Conservation (phyloP, 164 flowering plant genomes). For the Sextonia rubra region DNA sequence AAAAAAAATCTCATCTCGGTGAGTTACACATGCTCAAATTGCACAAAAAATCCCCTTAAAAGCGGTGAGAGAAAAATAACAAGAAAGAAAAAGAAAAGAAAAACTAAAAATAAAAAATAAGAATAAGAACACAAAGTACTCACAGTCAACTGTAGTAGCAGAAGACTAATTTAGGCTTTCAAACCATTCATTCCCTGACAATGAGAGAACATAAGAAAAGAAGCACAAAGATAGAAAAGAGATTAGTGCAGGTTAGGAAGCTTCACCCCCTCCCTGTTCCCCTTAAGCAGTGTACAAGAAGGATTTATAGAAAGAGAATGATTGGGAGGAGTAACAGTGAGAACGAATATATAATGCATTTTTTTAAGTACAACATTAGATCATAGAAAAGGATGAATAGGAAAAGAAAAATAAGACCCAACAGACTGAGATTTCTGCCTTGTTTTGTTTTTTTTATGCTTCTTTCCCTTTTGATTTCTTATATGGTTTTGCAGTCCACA, state of each 20-base stretch:
- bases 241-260: constrained; percentile 14
- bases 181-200: constrained; percentile 61
- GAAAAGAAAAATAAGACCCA: neutral
- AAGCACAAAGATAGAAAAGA: constrained; percentile 5
- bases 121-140: constrained; percentile 16
- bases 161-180: constrained; percentile 36
- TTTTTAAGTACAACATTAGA: neutral
- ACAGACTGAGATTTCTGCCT: constrained; percentile 5
- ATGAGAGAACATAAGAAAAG: constrained; percentile 12
- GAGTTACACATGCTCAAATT: neutral
- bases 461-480: neutral
- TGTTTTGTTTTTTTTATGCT: neutral
- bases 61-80: neutral
- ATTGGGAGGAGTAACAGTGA: constrained; percentile 10
- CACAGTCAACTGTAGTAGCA: constrained; percentile 28
- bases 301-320: constrained; percentile 1
- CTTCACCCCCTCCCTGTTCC: neutral
- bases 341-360: constrained; percentile 6
- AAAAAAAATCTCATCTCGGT: constrained; percentile 13
- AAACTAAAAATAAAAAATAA: neutral
- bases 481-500: neutral
- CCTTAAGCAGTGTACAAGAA: neutral
- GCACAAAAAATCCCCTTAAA: neutral
- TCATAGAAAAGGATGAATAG: neutral
- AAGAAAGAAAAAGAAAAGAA: neutral